Base-by-base conservation (phyloP, 371 early-diverging fungal genomes). In the Gilbertella persicaria region DNA sequence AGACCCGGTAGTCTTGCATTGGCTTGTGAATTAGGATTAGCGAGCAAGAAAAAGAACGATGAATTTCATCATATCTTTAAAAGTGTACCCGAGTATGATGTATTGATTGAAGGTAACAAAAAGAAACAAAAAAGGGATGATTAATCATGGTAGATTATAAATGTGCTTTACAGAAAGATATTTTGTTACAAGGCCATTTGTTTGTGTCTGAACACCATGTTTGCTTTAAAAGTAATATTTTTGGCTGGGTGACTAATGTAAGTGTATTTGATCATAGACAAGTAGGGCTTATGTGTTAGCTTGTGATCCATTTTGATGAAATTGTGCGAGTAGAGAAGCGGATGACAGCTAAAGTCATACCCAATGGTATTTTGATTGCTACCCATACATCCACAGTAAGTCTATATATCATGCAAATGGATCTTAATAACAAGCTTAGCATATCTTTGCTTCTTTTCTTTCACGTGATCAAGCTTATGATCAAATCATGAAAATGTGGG, bases 211-310 rank as follows among this genome's bases (percentile, higher is more conserved):
- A 91, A 46, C 83, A 89, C 66, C 84, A 90, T 47, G 73, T 96
- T 10, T 94, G 95, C 71, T 97, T 97, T 60, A 87, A 96, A 62
- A 89, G 96, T 51, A 96, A 94, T 63, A 95, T 97, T 55, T 90
- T 97, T 71, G 96, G 98, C 20, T 96, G 94, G 88, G 87, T 96
- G 20, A 96, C 92, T 10, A 89, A 88, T 53, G 87, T 89, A 79
- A 70, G 68, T 41, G 28, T 37, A 19, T 36, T 26, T 39, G 1
- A 41, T 29, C 30, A 29, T 13, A 21, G 10, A 39, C 40, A 40
- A 9, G 42, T 14, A n/a, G 4, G 10, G 4, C 7, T 40, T 40
- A 17, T 40, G 12, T 13, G 17, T 12, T 48, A 90, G 87, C 64
- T 96, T 33, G 87, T 92, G 5, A 86, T 96, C 39, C 80, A 85